Conservation (phyloP, 129 eudicot species). For the Flaveria sonorensis region DNA sequence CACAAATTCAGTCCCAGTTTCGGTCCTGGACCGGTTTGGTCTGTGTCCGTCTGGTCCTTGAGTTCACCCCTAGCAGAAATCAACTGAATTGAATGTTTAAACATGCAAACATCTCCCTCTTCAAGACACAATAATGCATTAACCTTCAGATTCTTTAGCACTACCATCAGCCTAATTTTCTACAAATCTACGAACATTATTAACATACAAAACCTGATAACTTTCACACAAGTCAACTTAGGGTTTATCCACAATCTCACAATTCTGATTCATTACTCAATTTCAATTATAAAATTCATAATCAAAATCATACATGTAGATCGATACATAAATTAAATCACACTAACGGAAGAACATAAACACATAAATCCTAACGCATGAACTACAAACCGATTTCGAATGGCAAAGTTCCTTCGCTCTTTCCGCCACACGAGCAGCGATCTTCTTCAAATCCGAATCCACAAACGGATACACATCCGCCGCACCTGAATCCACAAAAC, state of each 20-base stretch:
- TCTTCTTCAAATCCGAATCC: conserved; percentile 76
- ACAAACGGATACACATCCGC: conserved; percentile 66
- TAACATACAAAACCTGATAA: conserved; percentile 4
- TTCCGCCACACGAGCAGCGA: conserved; percentile 71
- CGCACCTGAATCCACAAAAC: conserved; percentile 41
- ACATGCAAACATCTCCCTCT: neutral
- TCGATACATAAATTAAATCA: neutral
- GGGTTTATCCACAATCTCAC: conserved; percentile 16
- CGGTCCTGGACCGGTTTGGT: no score
- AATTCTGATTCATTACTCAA: neutral
- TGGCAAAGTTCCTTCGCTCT: conserved; percentile 67
- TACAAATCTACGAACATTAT: neutral
- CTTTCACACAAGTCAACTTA: neutral
- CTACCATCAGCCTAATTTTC: neutral
- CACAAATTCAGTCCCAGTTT: no score
- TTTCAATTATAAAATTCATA: neutral
- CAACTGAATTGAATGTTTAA: neutral
- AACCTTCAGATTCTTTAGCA: conserved; percentile 4
- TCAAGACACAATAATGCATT: neutral
- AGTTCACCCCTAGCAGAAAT: neutral
- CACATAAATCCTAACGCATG: neutral
- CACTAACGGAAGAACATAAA: neutral
- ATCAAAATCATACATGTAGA: neutral
- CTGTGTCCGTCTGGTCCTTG: no score
- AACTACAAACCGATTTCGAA: conserved; percentile 57